Evolutionary conservation across 2,329 filamentous ascomycete genomes (phyloP).

Genomic region (Botrytis hyacinthi): DNA sequence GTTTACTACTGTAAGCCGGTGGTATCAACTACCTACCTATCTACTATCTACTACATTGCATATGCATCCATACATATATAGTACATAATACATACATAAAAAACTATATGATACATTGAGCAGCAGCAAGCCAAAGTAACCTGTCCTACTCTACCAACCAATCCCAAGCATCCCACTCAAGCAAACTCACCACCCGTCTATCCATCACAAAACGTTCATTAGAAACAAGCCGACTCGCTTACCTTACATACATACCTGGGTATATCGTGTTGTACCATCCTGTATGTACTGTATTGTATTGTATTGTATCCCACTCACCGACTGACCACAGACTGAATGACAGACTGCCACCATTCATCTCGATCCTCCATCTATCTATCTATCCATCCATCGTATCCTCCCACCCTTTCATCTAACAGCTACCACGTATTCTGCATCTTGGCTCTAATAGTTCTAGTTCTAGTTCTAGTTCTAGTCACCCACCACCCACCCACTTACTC

Average conservation of each 20-base stretch:
- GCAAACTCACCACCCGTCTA: neutral
- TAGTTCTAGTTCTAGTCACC: no score
- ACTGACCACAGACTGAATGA: neutral
- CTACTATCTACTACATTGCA: neutral
- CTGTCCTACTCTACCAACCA: neutral
- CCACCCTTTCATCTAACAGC: neutral
- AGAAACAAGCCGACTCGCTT: neutral
- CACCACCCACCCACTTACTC: neutral
- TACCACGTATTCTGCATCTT: constrained; percentile 8
- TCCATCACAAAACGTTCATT: constrained; percentile 6
- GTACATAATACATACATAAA: neutral
- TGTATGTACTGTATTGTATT: neutral
- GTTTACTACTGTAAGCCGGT: neutral
- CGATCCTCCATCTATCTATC: neutral
- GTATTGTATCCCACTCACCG: constrained; percentile 1
- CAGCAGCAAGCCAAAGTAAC: neutral
- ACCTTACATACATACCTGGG: neutral
- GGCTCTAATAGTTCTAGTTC: neutral
- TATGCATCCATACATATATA: constrained; percentile 14
- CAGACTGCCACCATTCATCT: no score
- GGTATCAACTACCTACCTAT: neutral
- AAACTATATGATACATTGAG: neutral
- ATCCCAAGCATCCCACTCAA: neutral
- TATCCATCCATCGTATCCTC: neutral
- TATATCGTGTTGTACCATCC: neutral